Evolutionary conservation across 2,329 filamentous ascomycete species (phyloP), one percentile per base, ranked within the genome.

Genomic region (Keithomyces neogunnii): DNA sequence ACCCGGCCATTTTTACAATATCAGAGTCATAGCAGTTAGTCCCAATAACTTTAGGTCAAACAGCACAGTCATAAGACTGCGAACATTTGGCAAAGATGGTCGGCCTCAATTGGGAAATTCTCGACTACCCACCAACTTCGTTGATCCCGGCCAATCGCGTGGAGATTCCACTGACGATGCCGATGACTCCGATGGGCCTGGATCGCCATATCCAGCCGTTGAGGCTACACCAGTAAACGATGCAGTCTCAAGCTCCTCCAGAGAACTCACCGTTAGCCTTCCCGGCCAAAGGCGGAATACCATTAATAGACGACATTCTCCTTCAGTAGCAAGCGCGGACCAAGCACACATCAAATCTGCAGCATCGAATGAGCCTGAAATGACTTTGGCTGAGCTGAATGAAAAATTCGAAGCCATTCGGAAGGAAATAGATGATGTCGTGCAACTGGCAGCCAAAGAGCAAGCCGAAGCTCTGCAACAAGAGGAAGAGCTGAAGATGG

Each of bases 11-110:
- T 95, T 91, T 62, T 97, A 97, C 70, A 95, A 95, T 57, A 85
- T 99, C 31, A 86, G 92, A 54, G 89, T 97, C 50, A 88, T 96
- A 59, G 89, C 92, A 39, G 86, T 96, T 50, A 95, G 92, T 47
- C 82, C 86, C 32, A 89, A 91, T 59, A 95, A 93, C 67, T 97
- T 97, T 62, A 89, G 95, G 63, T 89, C 91, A 1, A 87, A 89
- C 38, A 96, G 93, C 66, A 78, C 83, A 4, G 82, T 95, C 38
- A 84, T 97, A 56, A 86, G 93, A 50, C 75, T 99, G 50, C 82
- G 87, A 60, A 97, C 93, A 45, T 84, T 80, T 66, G 78, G 73
- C 63, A 76, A 73, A 59, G 83, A 85, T 67, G 82, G 81, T 50
- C 77, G 77, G 32, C 82, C 82, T n/a, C 72, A 77, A 39, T 70